Conservation (phyloP, 2,329 filamentous ascomycete species). For the Fusarium caatingaense region DNA sequence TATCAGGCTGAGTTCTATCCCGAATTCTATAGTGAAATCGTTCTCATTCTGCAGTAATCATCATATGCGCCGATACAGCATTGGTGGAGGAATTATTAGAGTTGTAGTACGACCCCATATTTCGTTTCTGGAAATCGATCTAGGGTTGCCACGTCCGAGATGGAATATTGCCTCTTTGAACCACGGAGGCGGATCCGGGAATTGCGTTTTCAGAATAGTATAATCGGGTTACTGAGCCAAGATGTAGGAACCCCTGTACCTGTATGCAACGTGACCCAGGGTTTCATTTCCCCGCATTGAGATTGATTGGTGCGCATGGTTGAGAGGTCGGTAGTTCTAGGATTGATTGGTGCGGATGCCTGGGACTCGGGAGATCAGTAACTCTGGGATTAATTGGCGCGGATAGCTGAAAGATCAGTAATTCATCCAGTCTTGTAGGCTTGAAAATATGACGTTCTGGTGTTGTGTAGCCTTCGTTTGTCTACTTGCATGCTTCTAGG, state of each 20-base stretch:
- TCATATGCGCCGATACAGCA: neutral
- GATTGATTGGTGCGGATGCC: too few relatives aligned
- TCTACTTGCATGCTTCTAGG: too few relatives aligned
- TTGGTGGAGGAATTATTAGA: neutral
- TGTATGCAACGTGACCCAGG: neutral
- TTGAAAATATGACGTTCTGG: too few relatives aligned
- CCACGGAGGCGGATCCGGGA: neutral
- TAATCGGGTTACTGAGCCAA: neutral
- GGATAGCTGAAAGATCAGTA: neutral
- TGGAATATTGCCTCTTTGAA: neutral
- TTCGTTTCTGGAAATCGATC: neutral
- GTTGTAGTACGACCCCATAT: neutral
- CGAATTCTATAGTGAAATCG: neutral
- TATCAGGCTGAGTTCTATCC: neutral
- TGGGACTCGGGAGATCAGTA: too few relatives aligned
- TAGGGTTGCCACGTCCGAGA: neutral
- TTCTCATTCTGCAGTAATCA: neutral
- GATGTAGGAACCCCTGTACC: neutral
- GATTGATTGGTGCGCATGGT: neutral
- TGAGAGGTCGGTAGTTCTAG: too few relatives aligned
- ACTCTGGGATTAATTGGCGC: neutral
- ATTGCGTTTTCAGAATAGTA: constrained; percentile 1
- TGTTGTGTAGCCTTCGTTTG: too few relatives aligned
- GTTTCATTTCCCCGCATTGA: neutral
- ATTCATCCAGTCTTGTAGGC: neutral